Base-by-base conservation (phyloP, 768 basidiomycete species). In the Leucocoprinus leucothites region DNA sequence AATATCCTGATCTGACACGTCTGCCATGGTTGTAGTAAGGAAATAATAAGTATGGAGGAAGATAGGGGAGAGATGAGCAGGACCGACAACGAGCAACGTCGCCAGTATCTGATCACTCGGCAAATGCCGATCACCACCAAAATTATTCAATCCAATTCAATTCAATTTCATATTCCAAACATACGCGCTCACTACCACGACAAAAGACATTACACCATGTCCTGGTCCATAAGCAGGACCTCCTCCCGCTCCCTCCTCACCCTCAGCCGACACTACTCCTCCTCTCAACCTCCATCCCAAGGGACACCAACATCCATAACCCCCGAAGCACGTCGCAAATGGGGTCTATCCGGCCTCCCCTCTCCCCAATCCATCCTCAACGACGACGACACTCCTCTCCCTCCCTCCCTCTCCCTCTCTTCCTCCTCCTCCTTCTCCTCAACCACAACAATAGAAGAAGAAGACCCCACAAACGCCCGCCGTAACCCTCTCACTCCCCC, bases 1-100 rank as follows among this genome's bases (percentile, higher is more conserved):
- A 65, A 95, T 94, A 59, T 77, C 76, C 44, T 83, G 74, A 71
- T 90, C 85, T 57, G 83, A 81, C 58, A 90, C 71, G 79, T 94
- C 89, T 60, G 91, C 92, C 91, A 90, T 90, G 24, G 45, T 45
- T n/a, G n/a, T 34, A 34, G 6, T 34, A 13, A 42, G 14, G 35
- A 51, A 28, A 24, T 24, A 22, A 22, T 9, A n/a, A 51, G 9
- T n/a, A n/a, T 5, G 3, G 4, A 40, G 25, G 14, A 21, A 22
- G 26, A 26, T 22, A 14, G 24, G 38, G 16, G 38, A 6, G 38
- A 42, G 16, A n/a, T n/a, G n/a, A n/a, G n/a, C n/a, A n/a, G n/a
- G n/a, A n/a, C n/a, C n/a, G n/a, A n/a, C n/a, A n/a, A n/a, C n/a
- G n/a, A n/a, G n/a, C n/a, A n/a, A n/a, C n/a, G n/a, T n/a, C n/a